Evolutionary conservation across 2,329 filamentous ascomycete species (phyloP).

Genomic region (Scytalidium sp.): DNA sequence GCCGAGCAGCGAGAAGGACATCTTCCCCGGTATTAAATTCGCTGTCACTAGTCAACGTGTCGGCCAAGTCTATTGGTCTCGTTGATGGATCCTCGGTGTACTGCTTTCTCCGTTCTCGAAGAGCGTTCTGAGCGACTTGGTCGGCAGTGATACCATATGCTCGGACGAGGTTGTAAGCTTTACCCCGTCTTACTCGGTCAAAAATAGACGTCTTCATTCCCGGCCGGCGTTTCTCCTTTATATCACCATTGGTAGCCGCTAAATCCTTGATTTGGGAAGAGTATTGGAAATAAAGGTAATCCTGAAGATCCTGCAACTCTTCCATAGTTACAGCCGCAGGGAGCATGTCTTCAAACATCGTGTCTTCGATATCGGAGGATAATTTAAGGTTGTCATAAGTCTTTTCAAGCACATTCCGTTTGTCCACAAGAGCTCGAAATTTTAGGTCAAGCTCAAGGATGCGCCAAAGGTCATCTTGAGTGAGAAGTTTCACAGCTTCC

Average conservation of each 20-base stretch:
- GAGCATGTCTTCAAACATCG: slow-evolving; percentile 80
- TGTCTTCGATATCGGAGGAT: slow-evolving; percentile 61
- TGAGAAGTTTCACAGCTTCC: slow-evolving; percentile 81
- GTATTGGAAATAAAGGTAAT: slow-evolving; percentile 95
- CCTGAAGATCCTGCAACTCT: slow-evolving; percentile 92
- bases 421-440: slow-evolving; percentile 88
- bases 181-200: slow-evolving; percentile 79
- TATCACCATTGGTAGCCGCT: slow-evolving; percentile 58
- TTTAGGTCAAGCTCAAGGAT: slow-evolving; percentile 94
- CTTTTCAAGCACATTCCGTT: slow-evolving; percentile 80
- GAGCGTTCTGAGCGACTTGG: slow-evolving; percentile 80
- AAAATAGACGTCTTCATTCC: slow-evolving; percentile 78
- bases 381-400: slow-evolving; percentile 71
- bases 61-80: slow-evolving; percentile 82
- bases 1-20: slow-evolving; percentile 75
- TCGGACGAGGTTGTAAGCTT: slow-evolving; percentile 77
- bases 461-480: slow-evolving; percentile 91
- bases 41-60: slow-evolving; percentile 66
- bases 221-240: slow-evolving; percentile 69
- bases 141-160: slow-evolving; percentile 90
- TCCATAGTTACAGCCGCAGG: slow-evolving; percentile 80
- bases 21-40: slow-evolving; percentile 74
- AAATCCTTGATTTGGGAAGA: slow-evolving; percentile 79
- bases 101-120: slow-evolving; percentile 73
- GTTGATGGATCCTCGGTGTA: slow-evolving; percentile 81